Evolutionary conservation across 331 rosid genomes (phyloP).

Genomic region (Telfairia occidentalis): DNA sequence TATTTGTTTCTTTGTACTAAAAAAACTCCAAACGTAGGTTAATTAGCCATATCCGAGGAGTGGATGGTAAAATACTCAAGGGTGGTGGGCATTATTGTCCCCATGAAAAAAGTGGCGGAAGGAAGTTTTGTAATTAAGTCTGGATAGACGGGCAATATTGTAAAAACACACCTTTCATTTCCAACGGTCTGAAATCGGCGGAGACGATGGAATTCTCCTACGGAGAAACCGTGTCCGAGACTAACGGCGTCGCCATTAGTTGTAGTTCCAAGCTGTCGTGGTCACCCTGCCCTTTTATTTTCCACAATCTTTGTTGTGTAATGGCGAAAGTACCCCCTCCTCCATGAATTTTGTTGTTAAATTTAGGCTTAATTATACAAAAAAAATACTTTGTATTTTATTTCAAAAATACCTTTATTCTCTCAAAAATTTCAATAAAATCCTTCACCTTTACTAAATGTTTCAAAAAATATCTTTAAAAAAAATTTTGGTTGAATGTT

Average conservation of each 20-base stretch:
- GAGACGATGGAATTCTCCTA: neutral
- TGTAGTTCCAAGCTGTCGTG: neutral
- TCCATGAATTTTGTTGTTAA: neutral
- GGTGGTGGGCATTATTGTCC: neutral
- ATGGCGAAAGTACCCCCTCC: neutral
- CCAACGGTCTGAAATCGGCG: conserved; percentile 8
- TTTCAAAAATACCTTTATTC: too few species aligned
- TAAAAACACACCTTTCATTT: neutral
- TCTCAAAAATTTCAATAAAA: too few species aligned
- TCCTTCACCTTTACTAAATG: too few species aligned
- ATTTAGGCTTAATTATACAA: neutral
- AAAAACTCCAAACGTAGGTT: neutral
- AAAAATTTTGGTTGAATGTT: too few species aligned
- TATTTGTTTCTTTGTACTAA: too few species aligned
- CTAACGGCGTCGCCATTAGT: neutral
- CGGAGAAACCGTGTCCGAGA: neutral
- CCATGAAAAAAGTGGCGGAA: neutral
- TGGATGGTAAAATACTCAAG: neutral
- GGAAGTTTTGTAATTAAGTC: neutral
- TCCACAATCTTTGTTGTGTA: neutral
- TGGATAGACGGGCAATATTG: neutral
- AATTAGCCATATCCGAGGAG: too few species aligned
- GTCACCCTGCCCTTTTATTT: neutral
- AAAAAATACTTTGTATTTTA: too few species aligned
- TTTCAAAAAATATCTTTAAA: too few species aligned